These are phyloP conservation scores for Botryotinia calthae DNA, from an alignment of 2,329 filamentous ascomycete genomes.

Conservation along the genomic window DNA sequence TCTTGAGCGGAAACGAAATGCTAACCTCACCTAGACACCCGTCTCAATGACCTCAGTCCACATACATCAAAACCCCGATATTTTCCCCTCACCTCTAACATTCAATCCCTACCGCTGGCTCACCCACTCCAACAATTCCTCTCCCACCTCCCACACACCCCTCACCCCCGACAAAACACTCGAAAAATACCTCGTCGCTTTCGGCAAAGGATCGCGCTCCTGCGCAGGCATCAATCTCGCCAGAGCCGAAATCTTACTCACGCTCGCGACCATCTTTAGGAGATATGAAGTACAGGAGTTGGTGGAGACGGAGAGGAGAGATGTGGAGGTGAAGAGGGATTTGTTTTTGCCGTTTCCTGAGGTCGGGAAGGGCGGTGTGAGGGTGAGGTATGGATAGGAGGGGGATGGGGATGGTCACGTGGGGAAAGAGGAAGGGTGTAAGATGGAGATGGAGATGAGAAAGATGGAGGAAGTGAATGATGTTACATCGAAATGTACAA, in stretches of 20 bases:
- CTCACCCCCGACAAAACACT: constrained; percentile 24
- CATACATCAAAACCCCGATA: constrained; percentile 27
- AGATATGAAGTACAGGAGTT: constrained; percentile 26
- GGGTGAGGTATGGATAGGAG: background rate
- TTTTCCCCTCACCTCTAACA: constrained; percentile 24
- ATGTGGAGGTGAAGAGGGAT: constrained; percentile 25
- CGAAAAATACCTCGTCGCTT: constrained; percentile 29
- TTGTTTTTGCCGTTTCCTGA: constrained; percentile 21
- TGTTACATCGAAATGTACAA: background rate
- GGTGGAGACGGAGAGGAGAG: constrained; percentile 24
- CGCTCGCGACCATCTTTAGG: constrained; percentile 26
- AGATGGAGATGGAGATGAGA: background rate
- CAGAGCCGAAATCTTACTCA: constrained; percentile 29
- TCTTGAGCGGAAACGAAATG: background rate
- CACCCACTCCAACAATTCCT: background rate
- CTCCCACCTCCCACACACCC: background rate
- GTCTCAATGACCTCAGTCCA: constrained; percentile 29
- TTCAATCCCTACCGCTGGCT: constrained; percentile 31
- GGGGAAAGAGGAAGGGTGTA: no score
- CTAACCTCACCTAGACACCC: constrained; percentile 23
- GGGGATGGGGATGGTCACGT: no score
- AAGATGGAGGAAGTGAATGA: fast-evolving
- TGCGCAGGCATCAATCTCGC: constrained; percentile 34
- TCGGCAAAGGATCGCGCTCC: constrained; percentile 28
- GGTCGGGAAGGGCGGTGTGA: constrained; percentile 12